These are phyloP conservation scores for Talaromyces stipitatus DNA, from an alignment of 495 filamentous ascomycete species.

Conservation along the genomic window DNA sequence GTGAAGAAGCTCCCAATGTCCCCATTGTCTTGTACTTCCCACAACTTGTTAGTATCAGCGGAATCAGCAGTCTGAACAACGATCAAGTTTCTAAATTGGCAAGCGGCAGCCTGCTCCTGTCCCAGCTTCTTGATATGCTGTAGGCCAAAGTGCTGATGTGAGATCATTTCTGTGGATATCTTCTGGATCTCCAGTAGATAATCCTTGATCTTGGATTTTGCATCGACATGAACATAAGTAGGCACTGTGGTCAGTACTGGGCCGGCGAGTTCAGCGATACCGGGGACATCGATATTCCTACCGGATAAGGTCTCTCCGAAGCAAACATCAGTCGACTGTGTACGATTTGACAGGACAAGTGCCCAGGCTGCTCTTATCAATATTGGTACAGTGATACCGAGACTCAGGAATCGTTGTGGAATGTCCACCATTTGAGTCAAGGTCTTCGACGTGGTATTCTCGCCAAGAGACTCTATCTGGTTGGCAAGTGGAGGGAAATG, in stretches of 20 bases:
- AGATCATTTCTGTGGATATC: constrained; percentile 39
- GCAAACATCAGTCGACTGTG: constrained; percentile 40
- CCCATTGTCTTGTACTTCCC: constrained; percentile 38
- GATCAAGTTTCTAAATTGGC: constrained; percentile 57
- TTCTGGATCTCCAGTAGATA: constrained; percentile 37
- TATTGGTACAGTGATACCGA: constrained; percentile 37
- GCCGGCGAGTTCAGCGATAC: constrained; percentile 43
- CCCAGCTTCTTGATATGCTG: constrained; percentile 34
- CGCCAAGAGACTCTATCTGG: not conserved
- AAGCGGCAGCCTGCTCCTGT: constrained; percentile 37
- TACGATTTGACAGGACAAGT: constrained; percentile 36
- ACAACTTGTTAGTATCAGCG: constrained; percentile 24
- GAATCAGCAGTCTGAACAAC: constrained; percentile 42
- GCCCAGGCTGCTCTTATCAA: constrained; percentile 50
- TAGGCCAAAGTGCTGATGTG: constrained; percentile 39
- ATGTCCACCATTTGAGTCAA: constrained; percentile 8
- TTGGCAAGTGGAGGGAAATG: constrained; percentile 10
- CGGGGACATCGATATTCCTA: constrained; percentile 40
- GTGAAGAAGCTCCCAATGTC: constrained; percentile 39
- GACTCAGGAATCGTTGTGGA: constrained; percentile 9
- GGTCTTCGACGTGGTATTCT: not conserved
- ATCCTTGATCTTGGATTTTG: constrained; percentile 22
- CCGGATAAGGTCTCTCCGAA: constrained; percentile 51
- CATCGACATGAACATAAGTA: constrained; percentile 34
- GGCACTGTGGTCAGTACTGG: constrained; percentile 48